Evolutionary conservation across 2,329 filamentous ascomycete species (phyloP), one percentile per base, ranked within the genome.

Genomic region (Claviceps sp.): DNA sequence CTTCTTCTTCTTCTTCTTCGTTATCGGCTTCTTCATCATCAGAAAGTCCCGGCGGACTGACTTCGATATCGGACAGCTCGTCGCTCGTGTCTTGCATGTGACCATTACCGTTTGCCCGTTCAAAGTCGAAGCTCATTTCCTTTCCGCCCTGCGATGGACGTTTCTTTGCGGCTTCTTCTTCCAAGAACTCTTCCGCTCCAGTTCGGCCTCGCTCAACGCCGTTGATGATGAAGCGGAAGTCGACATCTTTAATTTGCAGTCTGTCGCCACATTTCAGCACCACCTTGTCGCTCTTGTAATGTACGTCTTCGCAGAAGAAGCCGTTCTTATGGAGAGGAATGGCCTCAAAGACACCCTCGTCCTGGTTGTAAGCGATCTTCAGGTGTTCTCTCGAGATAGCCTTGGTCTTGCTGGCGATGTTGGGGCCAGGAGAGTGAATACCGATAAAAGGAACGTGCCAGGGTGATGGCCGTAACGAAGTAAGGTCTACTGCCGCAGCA

Each of bases 71-170:
- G 0, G 73, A 76, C 9, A 74, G 58, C 43, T 75, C 73, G 50
- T 78, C 75, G 54, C 77, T 80, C 2, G 76, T 79, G 54, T 79
- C 77, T 45, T 72, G 71, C 43, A 76, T 71, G 42, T 78, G 74
- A 37, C 74, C 79, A 52, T 76, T 72, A 42, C 78, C 77, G 53
- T 78, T 73, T 0, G 77, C 75, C 60, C 79, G 77, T 60, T 85
- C 81, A 59, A 87, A 87, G 51, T 83, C 81, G 55, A 86, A 83
- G 63, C 82, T 86, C 81, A 87, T 87, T 56, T 82, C 76, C 61
- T 83, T 83, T 51, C 79, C 79, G 37, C 77, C 77, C 50, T 78
- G 72, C 8, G 74, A 74, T 58, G 76, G 73, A 36, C 71, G 68
- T 57, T 68, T 71, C 55, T 74, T 75, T 46, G 68, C 68, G 4